Conservation (phyloP, 495 filamentous ascomycete genomes). For the Penicillium coffeae region DNA sequence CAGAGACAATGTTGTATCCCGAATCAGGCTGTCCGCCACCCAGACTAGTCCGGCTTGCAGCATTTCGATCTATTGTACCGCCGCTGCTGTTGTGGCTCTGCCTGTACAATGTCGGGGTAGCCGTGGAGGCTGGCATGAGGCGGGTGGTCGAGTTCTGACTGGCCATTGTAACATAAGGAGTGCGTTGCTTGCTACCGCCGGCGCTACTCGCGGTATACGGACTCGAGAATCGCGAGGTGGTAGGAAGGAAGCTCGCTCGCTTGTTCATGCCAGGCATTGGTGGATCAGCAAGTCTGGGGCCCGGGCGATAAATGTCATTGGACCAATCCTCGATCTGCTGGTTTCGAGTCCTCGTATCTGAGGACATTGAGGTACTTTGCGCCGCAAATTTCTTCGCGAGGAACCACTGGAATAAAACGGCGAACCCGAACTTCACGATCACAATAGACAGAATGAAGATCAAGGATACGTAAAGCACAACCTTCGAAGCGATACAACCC, state of each 20-base stretch:
- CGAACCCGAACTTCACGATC: constrained; percentile 80
- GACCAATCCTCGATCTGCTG: constrained; percentile 98
- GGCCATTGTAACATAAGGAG: constrained; percentile 86
- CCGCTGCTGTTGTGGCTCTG: constrained; percentile 65
- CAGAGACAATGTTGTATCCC: constrained; percentile 52
- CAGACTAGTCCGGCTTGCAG: constrained; percentile 52
- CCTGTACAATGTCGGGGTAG: constrained; percentile 58
- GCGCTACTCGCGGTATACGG: constrained; percentile 66
- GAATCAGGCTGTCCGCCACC: constrained; percentile 38
- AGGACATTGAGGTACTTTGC: constrained; percentile 62
- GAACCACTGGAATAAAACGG: constrained; percentile 93
- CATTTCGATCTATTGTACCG: constrained; percentile 45
- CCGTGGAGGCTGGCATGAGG: constrained; percentile 59
- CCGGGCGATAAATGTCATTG: constrained; percentile 92
- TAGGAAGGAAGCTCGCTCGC: constrained; percentile 72
- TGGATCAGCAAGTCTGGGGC: constrained; percentile 71
- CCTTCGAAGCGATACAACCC: constrained; percentile 94
- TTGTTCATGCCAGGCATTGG: constrained; percentile 64
- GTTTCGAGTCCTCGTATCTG: constrained; percentile 73
- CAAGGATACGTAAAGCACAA: constrained; percentile 92
- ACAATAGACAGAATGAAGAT: constrained; percentile 93
- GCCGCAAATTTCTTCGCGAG: constrained; percentile 78
- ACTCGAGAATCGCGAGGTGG: constrained; percentile 91
- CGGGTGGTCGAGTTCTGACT: constrained; percentile 80
- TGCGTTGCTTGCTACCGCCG: constrained; percentile 38